Evolutionary conservation across 2,329 filamentous ascomycete species (phyloP).

Genomic region (Parastagonospora nodorum): DNA sequence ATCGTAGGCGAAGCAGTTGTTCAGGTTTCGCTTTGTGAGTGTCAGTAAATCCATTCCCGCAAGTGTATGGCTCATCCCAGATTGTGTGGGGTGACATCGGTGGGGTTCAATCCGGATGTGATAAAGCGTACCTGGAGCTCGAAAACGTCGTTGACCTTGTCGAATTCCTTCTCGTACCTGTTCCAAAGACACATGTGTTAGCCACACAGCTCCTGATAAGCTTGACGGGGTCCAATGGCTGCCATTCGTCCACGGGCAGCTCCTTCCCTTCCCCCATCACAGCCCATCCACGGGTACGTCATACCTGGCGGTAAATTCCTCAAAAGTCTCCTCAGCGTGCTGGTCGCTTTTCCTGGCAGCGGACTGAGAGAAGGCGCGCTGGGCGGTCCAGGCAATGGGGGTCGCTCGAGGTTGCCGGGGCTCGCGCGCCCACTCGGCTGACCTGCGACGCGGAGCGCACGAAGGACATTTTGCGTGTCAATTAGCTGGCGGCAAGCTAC

Average conservation of each 20-base stretch:
- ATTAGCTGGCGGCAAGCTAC: slow-evolving; percentile 31
- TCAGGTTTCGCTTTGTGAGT: slow-evolving; percentile 77
- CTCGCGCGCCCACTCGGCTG: slow-evolving; percentile 39
- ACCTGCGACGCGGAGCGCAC: slow-evolving; percentile 45
- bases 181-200: slow-evolving; percentile 31
- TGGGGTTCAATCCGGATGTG: slow-evolving; percentile 7
- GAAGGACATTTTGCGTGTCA: slow-evolving; percentile 44
- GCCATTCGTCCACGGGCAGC: slow-evolving; percentile 16
- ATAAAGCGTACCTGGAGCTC: slow-evolving; percentile 85
- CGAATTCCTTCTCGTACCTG: slow-evolving; percentile 99
- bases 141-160: slow-evolving; percentile 96
- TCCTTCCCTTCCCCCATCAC: slow-evolving; percentile 12
- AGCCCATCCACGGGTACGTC: slow-evolving; percentile 36
- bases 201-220: slow-evolving; percentile 23
- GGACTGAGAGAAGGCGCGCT: slow-evolving; percentile 58
- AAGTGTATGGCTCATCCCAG: slow-evolving; percentile 7
- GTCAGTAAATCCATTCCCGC: slow-evolving; percentile 19
- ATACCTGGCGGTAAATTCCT: slow-evolving; percentile 98
- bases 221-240: slow-evolving; percentile 38
- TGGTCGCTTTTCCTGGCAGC: slow-evolving; percentile 52
- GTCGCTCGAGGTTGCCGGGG: slow-evolving; percentile 42
- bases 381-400: slow-evolving; percentile 39
- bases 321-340: slow-evolving; percentile 95
- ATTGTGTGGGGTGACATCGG: slow-evolving; percentile 18
- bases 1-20: slow-evolving; percentile 99